Base-by-base conservation (phyloP, 2,329 filamentous ascomycete genomes). In the Seiridium cupressi region DNA sequence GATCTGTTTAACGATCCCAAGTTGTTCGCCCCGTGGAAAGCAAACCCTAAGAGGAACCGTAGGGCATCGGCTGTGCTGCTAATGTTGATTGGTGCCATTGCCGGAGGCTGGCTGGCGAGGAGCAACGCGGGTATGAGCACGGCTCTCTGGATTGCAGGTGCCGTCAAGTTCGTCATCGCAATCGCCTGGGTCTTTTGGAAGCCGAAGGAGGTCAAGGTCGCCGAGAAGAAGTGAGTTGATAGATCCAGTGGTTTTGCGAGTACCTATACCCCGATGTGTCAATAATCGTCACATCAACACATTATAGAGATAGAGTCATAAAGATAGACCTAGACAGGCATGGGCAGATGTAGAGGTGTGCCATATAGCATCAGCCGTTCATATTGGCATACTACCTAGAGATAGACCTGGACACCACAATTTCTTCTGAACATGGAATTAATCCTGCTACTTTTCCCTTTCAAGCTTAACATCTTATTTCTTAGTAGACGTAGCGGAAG, bases 1-100 rank as follows among this genome's bases (percentile, higher is more conserved):
- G 83, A 84, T 65, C 65, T 85, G 32, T 76, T 82, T 65, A 80
- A 78, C 18, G 83, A 85, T 66, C 77, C 78, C 3, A 72, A 77
- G 44, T 69, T 84, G 10, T 74, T 83, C n/a, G 73, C 76, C 2
- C 65, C 62, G 36, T 62, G 67, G 18, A 64, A 62, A 49, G 73
- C 77, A 10, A 85, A 85, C 62, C 72, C 76, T 13, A 81, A 83
- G 70, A 71, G 83, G 44, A 81, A 84, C 69, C 72, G 83, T 7
- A 70, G 83, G 7, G 70, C 80, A 31, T 66, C 70, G 0, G 77
- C 78, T 32, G 78, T 80, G 7, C 69, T 83, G 1, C 64, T 81
- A 13, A 71, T 84, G 34, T 68, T 85, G 3, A 63, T 72, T 3
- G 82, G 82, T 3, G 81, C 76, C 3, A 78, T 85, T 44, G 69